Evolutionary conservation across 495 filamentous ascomycete species (phyloP).

Genomic region (Parathielavia hyrcaniae): DNA sequence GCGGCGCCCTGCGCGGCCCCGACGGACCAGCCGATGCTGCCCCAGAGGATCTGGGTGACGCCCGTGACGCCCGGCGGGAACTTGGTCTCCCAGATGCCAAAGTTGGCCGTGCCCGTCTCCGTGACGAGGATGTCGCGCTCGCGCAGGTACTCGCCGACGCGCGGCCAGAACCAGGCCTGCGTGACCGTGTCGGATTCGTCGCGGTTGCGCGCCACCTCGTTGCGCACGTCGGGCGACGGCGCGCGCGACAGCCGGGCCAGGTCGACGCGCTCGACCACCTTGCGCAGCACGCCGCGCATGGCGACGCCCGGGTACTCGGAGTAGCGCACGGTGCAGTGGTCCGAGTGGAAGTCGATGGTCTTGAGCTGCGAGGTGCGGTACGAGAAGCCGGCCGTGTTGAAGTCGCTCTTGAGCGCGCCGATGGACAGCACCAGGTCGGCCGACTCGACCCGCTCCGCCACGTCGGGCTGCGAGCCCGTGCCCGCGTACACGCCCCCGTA

Average conservation of each 20-base stretch:
- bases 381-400: conserved; percentile 86
- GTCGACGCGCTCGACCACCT: conserved; percentile 57
- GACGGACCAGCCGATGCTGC: conserved; percentile 77
- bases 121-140: conserved; percentile 75
- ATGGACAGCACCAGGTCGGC: conserved; percentile 80
- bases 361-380: conserved; percentile 75
- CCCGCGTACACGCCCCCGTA: conserved; percentile 89
- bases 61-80: conserved; percentile 71
- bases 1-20: conserved; percentile 73
- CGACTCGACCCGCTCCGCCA: conserved; percentile 66
- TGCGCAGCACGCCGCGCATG: conserved; percentile 81
- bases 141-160: conserved; percentile 68
- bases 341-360: conserved; percentile 84
- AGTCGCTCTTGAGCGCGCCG: conserved; percentile 77
- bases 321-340: conserved; percentile 65
- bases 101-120: conserved; percentile 85
- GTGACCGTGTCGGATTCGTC: conserved; percentile 58
- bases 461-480: conserved; percentile 63
- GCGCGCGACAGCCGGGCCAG: conserved; percentile 49
- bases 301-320: conserved; percentile 75
- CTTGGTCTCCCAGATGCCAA: conserved; percentile 82
- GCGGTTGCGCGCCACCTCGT: conserved; percentile 48
- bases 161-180: conserved; percentile 84
- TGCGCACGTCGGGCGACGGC: conserved; percentile 45
- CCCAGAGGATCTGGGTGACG: conserved; percentile 82